phyloP scores from a whole-genome alignment of 129 eudicot genomes.

The Rutidosis leptorrhynchoides region DNA sequence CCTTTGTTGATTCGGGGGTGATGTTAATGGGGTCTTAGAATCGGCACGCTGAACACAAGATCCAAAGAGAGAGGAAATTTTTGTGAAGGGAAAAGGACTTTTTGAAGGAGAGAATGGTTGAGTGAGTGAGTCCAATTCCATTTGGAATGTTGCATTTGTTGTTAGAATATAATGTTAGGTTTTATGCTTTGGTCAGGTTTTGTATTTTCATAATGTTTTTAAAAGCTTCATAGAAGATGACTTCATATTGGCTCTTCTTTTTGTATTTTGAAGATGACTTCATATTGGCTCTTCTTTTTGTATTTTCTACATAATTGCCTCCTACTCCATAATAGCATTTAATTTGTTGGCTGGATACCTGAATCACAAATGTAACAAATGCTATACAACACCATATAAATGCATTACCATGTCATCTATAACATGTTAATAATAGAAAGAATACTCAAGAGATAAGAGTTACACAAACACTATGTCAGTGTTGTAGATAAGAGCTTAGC shows the following conservation, averaged over 20 bases:
- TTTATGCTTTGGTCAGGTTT: conserved; percentile 32
- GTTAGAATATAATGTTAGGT: conserved; percentile 44
- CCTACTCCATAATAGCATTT: too few species aligned
- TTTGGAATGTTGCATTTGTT: conserved; percentile 41
- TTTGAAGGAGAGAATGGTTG: conserved; percentile 36
- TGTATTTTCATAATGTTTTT: conserved; percentile 19
- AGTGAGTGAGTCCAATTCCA: conserved; percentile 28
- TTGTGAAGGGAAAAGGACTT: conserved; percentile 40
- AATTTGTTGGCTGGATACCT: too few species aligned
- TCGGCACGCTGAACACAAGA: conserved; percentile 38
- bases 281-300: too few species aligned
- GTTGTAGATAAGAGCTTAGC: too few species aligned
- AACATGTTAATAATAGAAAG: too few species aligned
- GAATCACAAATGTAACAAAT: too few species aligned
- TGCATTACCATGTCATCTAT: too few species aligned
- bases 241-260: conserved; percentile 24
- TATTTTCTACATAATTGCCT: too few species aligned
- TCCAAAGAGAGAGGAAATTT: conserved; percentile 42
- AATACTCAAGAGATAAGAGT: too few species aligned
- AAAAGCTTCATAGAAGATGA: conserved; percentile 26
- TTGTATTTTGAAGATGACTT: too few species aligned
- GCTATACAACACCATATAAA: too few species aligned
- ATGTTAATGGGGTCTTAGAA: conserved; percentile 24
- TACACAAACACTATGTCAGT: too few species aligned
- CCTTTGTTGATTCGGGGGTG: conserved; percentile 38